phyloP scores from a whole-genome alignment of 1,139 yeast species.

The Geotrichum aggregatum region DNA sequence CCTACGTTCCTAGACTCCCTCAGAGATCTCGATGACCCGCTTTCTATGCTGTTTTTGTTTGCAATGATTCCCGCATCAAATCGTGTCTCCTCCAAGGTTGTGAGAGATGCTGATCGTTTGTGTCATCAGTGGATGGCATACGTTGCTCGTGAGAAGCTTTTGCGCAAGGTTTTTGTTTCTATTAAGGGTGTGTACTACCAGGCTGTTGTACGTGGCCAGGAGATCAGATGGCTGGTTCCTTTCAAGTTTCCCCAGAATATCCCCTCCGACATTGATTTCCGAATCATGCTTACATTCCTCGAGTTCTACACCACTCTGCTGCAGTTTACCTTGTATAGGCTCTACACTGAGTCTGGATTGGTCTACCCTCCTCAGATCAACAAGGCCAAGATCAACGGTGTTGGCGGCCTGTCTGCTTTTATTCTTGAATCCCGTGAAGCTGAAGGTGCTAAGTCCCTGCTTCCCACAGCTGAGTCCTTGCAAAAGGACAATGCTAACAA shows the following conservation, averaged over 20 bases:
- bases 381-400: constrained; percentile 64
- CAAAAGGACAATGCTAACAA: constrained; percentile 33
- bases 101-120: constrained; percentile 78
- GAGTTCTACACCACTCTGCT: constrained; percentile 91
- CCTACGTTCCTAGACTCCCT: constrained; percentile 91
- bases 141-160: constrained; percentile 75
- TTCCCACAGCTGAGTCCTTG: constrained; percentile 41
- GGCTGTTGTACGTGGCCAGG: constrained; percentile 86
- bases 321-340: constrained; percentile 79
- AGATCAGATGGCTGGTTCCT: constrained; percentile 93
- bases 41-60: constrained; percentile 89
- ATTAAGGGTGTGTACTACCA: constrained; percentile 97
- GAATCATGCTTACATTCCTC: constrained; percentile 93
- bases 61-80: constrained; percentile 94
- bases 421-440: constrained; percentile 56
- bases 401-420: constrained; percentile 86
- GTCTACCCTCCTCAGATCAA: constrained; percentile 90
- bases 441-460: constrained; percentile 29
- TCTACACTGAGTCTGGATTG: constrained; percentile 78
- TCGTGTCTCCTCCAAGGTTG: constrained; percentile 69
- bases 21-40: constrained; percentile 91
- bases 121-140: constrained; percentile 95
- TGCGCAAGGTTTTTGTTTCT: constrained; percentile 88
- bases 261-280: constrained; percentile 90
- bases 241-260: constrained; percentile 94